Base-by-base conservation (phyloP, 768 basidiomycete species). In the Tricholoma sp. region DNA sequence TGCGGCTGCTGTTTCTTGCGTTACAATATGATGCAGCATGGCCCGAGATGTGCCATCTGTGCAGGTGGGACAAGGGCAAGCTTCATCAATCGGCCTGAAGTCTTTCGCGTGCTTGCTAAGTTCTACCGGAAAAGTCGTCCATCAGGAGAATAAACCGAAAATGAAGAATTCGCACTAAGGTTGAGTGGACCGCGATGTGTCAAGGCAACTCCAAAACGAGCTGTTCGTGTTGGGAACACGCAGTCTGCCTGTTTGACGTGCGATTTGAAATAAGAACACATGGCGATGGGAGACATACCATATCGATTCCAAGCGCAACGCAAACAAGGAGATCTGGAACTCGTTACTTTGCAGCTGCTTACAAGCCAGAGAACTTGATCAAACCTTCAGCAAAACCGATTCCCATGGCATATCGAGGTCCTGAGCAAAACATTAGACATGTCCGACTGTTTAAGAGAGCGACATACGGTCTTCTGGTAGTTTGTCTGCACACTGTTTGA, bases 371-470 rank as follows among this genome's bases (percentile, higher is more conserved):
- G n/a, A 29, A 34, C 34, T 12, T 9, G 32, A 27, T 49, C 49
- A 60, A 35, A 90, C 90, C 91, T 83, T 95, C 93, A 27, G 92
- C 91, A 69, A 92, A 94, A 8, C 93, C 92, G 43, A 95, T 82
- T 1, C 92, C 94, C 93, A 96, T 96, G 4, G 88, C 86, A 72
- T 95, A 96, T 61, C 92, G 81, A 8, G 93, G 92, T 46, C 90
- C 91, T 92, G 58, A 41, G 11, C 39, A 50, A 51, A 32, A 27
- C 29, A 57, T 71, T 50, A 67, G 53, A 50, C 39, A 49, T 32
- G 35, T 24, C 35, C 18, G 29, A 12, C 31, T 54, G 47, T 9
- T 31, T 54, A 57, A 54, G 50, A 49, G 43, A 37, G 32, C 24
- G 9, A 74, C 88, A 63, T 64, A 90, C 89, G 81, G 64, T 94